phyloP scores from a whole-genome alignment of 805 yeast species.

The Soucietia sequanensis region DNA sequence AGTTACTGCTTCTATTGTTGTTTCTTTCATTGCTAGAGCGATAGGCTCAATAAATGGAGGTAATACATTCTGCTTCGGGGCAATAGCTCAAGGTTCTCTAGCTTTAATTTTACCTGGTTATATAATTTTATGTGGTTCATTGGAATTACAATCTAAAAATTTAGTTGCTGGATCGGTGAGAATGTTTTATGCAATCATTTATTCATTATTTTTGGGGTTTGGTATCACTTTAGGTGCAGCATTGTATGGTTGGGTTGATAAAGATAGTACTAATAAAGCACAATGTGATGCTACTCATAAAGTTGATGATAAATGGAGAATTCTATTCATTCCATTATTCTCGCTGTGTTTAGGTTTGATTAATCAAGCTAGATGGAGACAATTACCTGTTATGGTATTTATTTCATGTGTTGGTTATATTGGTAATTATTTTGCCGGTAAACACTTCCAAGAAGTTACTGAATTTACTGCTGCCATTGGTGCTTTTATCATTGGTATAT shows the following conservation, averaged over 20 bases:
- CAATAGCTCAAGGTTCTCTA: slow-evolving; percentile 84
- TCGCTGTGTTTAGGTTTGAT: slow-evolving; percentile 58
- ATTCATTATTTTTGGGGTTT: slow-evolving; percentile 86
- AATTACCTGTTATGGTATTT: slow-evolving; percentile 77
- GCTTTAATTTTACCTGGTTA: slow-evolving; percentile 94
- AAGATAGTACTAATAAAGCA: slow-evolving; percentile 61
- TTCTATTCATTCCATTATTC: slow-evolving; percentile 80
- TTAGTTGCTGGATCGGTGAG: slow-evolving; percentile 92
- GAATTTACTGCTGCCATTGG: slow-evolving; percentile 89
- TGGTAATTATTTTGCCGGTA: slow-evolving; percentile 74
- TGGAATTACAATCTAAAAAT: slow-evolving; percentile 86
- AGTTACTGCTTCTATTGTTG: slow-evolving; percentile 83
- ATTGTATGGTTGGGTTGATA: slow-evolving; percentile 90
- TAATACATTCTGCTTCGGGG: slow-evolving; percentile 75
- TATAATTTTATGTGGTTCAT: slow-evolving; percentile 86
- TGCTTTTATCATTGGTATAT: slow-evolving; percentile 83
- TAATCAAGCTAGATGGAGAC: slow-evolving; percentile 82
- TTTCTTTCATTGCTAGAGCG: slow-evolving; percentile 84
- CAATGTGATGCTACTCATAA: slow-evolving; percentile 47
- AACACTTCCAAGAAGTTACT: slow-evolving; percentile 67
- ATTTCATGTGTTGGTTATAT: slow-evolving; percentile 81
- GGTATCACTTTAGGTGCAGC: slow-evolving; percentile 95
- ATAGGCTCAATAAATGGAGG: slow-evolving; percentile 76
- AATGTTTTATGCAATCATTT: slow-evolving; percentile 95
- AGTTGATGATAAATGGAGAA: slow-evolving; percentile 47